These are phyloP conservation scores for Pythium folliculosum DNA, from an alignment of 352 stramenopile genomes.

Conservation along the genomic window DNA sequence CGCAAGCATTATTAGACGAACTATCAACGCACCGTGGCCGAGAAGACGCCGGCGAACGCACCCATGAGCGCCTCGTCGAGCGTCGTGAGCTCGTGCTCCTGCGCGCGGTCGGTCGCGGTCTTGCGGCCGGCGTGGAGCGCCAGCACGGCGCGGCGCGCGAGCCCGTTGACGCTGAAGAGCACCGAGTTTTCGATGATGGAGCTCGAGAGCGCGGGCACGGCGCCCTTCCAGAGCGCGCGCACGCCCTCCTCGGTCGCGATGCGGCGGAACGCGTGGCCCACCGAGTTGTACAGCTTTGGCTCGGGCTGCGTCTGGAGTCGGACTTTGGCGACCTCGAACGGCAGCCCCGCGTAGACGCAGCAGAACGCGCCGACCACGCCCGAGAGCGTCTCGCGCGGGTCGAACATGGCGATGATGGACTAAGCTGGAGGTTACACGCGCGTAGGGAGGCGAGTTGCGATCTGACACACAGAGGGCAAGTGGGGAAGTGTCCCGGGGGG, in stretches of 20 bases:
- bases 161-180: slow-evolving; percentile 86
- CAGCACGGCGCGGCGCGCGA: slow-evolving; percentile 68
- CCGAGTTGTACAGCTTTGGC: slow-evolving; percentile 58
- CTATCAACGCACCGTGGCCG: slow-evolving; percentile 53
- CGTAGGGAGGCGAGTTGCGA: background rate
- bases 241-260: slow-evolving; percentile 77
- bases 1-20: too few relatives aligned
- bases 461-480: too few relatives aligned
- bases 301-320: slow-evolving; percentile 78
- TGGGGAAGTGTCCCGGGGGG: too few relatives aligned
- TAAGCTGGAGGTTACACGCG: background rate
- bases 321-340: slow-evolving; percentile 89
- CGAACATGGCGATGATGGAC: slow-evolving; percentile 57
- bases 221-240: slow-evolving; percentile 86
- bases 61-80: slow-evolving; percentile 86
- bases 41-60: slow-evolving; percentile 79
- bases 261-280: slow-evolving; percentile 65
- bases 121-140: slow-evolving; percentile 49
- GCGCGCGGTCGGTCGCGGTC: slow-evolving; percentile 35
- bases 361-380: slow-evolving; percentile 79
- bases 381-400: slow-evolving; percentile 73
- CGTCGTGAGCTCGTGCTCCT: slow-evolving; percentile 67
- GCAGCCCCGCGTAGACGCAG: slow-evolving; percentile 83
- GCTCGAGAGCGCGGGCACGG: slow-evolving; percentile 81
- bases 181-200: slow-evolving; percentile 91